Evolutionary conservation across 2,329 filamentous ascomycete genomes (phyloP), one percentile per base, ranked within the genome.

Genomic region (Colletotrichum sansevieriae): DNA sequence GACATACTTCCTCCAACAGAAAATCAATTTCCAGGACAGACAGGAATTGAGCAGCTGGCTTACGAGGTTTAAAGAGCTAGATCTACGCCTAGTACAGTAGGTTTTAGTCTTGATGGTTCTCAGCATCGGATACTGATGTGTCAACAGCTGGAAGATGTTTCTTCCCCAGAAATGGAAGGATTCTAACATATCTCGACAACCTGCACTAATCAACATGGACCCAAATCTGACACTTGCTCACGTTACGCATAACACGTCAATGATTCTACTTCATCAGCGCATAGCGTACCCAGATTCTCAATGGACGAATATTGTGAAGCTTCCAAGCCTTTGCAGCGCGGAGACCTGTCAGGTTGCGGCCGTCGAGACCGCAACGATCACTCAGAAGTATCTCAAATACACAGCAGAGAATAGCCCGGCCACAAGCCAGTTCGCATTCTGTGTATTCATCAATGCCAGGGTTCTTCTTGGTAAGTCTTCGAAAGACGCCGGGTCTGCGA

Each of bases 211-310:
- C 18, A 71, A 73, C 13, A 84, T 83, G 77, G 84, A 86, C 57
- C 84, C 84, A 0, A 86, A 85, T 52, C 74, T 85, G 18, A 85
- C 84, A 0, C 72, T 85, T 0, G 83, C 83, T 0, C 83, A 86
- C 39, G 76, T 83, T 10, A 85, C 82, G 0, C 84, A 85, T 54
- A 85, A 85, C 62, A 80, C 83, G 0, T 83, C 83, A 0, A 84
- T 84, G 75, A 84, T 86, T 25, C 74, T 85, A 0, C 73, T 86
- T 0, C 84, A 85, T 61, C 83, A 86, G 49, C 75, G 76, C 6
- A 84, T 86, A 44, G 84, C 83, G 0, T 85, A 83, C 51, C 83
- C 82, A 0, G 71, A 71, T 22, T 2, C 75, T 73, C 1, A 69
- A 70, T 20, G 75, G 77, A 22, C 77, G 76, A 77, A 73, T 71